Conservation (phyloP, 306 rosid species). For the Nissolia schottii region DNA sequence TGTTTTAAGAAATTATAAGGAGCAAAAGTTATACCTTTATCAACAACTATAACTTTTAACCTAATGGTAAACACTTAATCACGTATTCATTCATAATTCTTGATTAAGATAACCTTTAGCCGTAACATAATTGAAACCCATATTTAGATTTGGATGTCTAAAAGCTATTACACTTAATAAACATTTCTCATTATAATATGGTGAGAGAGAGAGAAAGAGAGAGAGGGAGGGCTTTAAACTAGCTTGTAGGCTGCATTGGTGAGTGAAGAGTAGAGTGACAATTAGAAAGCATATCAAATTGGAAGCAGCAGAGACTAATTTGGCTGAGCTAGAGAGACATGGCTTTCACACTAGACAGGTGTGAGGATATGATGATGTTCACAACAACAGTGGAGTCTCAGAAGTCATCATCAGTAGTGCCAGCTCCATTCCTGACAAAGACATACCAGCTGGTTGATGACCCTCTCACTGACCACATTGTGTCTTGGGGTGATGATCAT, state of each 20-base stretch:
- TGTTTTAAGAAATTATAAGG: too few relatives aligned
- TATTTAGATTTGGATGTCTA: too few relatives aligned
- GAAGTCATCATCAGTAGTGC: conserved; percentile 48
- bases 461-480: conserved; percentile 67
- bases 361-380: conserved; percentile 41
- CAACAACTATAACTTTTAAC: too few relatives aligned
- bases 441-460: conserved; percentile 80
- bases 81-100: too few relatives aligned
- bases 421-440: conserved; percentile 73
- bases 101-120: too few relatives aligned
- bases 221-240: conserved; percentile 22
- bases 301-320: conserved; percentile 6
- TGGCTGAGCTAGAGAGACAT: conserved; percentile 11
- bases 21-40: too few relatives aligned
- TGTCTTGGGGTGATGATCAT: conserved; percentile 71
- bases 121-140: too few relatives aligned
- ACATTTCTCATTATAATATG: too few relatives aligned
- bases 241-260: neutral
- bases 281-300: conserved; percentile 7
- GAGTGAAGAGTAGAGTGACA: conserved; percentile 8
- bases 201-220: conserved; percentile 1
- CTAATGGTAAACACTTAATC: too few relatives aligned
- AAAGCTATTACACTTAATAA: too few relatives aligned
- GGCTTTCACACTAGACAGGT: conserved; percentile 46
- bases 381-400: conserved; percentile 48